These are phyloP conservation scores for Quercus engelmannii DNA, from an alignment of 306 rosid genomes.

Conservation along the genomic window DNA sequence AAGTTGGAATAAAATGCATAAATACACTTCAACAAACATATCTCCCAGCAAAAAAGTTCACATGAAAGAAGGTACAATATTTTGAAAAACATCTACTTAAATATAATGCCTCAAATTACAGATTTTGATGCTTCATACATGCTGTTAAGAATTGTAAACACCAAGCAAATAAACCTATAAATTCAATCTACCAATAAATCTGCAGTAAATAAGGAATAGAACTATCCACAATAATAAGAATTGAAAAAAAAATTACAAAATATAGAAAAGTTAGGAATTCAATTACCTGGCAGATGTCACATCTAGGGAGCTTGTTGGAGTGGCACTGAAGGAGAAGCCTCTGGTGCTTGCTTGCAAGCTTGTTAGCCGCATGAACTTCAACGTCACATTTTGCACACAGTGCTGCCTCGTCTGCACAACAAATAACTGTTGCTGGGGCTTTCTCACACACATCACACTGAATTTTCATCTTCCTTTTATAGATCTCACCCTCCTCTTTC, in stretches of 20 bases:
- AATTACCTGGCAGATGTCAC: slow-evolving; percentile 91
- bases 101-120: background rate
- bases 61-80: background rate
- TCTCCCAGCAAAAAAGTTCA: background rate
- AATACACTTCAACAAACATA: background rate
- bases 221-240: background rate
- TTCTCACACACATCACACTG: slow-evolving; percentile 99
- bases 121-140: background rate
- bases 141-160: background rate
- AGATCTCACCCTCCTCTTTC: background rate
- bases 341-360: slow-evolving; percentile 97
- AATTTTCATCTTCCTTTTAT: slow-evolving; percentile 56
- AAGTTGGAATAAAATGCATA: background rate
- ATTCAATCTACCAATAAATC: background rate
- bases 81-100: background rate
- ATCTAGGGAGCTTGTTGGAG: slow-evolving; percentile 83
- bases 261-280: background rate
- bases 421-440: slow-evolving; percentile 87
- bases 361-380: slow-evolving; percentile 97
- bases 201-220: background rate
- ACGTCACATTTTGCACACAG: slow-evolving; percentile 87
- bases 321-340: slow-evolving; percentile 82
- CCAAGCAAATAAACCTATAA: background rate
- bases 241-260: background rate
- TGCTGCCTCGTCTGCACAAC: slow-evolving; percentile 98